Base-by-base conservation (phyloP, 192 early-diverging fungal genomes). In the Umbelopsis vinacea region DNA sequence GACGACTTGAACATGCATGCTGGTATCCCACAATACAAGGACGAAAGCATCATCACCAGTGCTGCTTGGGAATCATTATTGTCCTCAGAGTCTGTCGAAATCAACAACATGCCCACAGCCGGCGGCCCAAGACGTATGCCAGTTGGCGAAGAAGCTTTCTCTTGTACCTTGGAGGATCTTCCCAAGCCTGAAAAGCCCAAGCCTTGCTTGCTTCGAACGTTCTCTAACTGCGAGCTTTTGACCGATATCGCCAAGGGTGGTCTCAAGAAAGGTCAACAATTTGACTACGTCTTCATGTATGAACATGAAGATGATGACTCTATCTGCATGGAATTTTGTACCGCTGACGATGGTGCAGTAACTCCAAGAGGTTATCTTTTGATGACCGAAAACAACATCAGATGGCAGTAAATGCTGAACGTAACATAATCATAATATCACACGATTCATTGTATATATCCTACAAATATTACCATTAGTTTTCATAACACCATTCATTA, bases 241-340 rank as follows among this genome's bases (percentile, higher is more conserved):
- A 48, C 45, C 14, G 68, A 69, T 37, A 57, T 75, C 17, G 46
- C 52, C 11, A 75, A 75, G 17, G 74, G 74, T 47, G 68, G 74
- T 22, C 68, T 75, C 17, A 75, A 70, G 52, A 46, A 48, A 21
- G 74, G 68, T 8, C 53, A 70, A 19, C 40, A 23, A 19, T 54
- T 75, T 40, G 74, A 69, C 45, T 54, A 54, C 24, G 74, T 75
- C 68, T 75, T 75, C 47, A 68, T 75, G 38, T 75, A 70, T 48
- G 74, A 70, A 40, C 74, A 70, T 48, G 37, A 60, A 43, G 68
- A 70, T 43, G 74, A 75, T 53, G 70, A 71, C 35, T 69, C 68
- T 52, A 46, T 75, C 22, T 75, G 74, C 46, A 46, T 75, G 24
- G 74, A 75, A 60, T 75, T 75, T 26, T 75, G 74, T 37, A 63